phyloP scores from a whole-genome alignment of 1,139 yeast species.

The Zygoascus hellenicus region DNA sequence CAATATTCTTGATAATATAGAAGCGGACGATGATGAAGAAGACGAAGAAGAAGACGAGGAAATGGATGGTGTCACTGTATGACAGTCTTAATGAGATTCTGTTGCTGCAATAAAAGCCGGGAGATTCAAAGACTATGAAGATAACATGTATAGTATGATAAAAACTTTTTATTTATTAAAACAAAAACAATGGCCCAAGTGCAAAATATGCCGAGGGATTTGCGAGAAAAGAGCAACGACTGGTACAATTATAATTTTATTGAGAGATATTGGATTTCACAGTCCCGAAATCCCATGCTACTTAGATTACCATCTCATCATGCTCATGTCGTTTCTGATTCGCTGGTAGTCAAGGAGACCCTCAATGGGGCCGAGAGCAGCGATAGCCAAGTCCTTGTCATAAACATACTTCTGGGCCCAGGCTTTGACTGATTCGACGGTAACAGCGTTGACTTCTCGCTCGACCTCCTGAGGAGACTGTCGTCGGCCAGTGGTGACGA shows the following conservation, averaged over 20 bases:
- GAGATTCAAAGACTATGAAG: no score
- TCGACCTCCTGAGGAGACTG: constrained; percentile 90
- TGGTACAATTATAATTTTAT: no score
- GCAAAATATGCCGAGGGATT: no score
- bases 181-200: not conserved
- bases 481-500: constrained; percentile 89
- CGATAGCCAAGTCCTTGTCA: constrained; percentile 78
- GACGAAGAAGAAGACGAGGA: constrained; percentile 44
- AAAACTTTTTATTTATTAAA: not conserved
- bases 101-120: no score
- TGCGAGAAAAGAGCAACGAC: no score
- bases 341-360: constrained; percentile 56
- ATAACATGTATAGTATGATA: not conserved
- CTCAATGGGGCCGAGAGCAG: constrained; percentile 79
- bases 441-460: constrained; percentile 70
- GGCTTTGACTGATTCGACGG: constrained; percentile 69
- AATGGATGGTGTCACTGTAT: constrained; percentile 13
- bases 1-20: constrained; percentile 44
- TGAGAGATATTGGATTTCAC: no score
- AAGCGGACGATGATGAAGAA: constrained; percentile 47
- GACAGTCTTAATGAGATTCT: not conserved
- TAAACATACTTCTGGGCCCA: constrained; percentile 86
- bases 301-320: constrained; percentile 30
- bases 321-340: constrained; percentile 42
- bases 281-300: constrained; percentile 1